Percentiles rank a stretch among this genome's conserved stretches.
These are phyloP conservation scores for Parathielavia hyrcaniae DNA, from an alignment of 495 filamentous ascomycete species.

Conservation along the genomic window DNA sequence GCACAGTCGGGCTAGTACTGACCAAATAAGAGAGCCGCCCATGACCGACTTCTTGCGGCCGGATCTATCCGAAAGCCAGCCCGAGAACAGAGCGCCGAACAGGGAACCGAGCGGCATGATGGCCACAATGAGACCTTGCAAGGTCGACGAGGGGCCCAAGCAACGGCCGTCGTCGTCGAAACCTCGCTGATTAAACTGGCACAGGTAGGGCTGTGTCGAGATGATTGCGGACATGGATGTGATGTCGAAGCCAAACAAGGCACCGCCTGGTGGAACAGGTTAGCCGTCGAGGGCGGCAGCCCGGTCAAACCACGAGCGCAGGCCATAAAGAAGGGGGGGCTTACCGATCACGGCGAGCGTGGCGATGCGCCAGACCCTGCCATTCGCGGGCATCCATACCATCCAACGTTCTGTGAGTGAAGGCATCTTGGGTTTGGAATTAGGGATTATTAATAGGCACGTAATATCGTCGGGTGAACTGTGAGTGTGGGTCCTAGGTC, in stretches of 20 bases:
- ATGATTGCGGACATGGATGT: constrained; percentile 72
- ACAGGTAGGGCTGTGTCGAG: constrained; percentile 53
- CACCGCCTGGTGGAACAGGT: constrained; percentile 51
- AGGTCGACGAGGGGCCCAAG: constrained; percentile 42
- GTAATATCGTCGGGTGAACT: too few relatives aligned
- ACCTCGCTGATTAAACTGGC: constrained; percentile 55
- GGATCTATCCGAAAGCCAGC: constrained; percentile 57
- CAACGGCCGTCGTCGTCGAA: constrained; percentile 37
- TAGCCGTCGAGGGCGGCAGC: not conserved
- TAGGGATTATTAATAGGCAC: too few relatives aligned
- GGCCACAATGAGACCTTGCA: constrained; percentile 54
- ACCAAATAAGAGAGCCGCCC: constrained; percentile 59
- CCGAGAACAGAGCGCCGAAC: constrained; percentile 63
- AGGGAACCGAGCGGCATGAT: constrained; percentile 72
- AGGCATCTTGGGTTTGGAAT: not conserved
- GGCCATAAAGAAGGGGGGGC: constrained; percentile 2
- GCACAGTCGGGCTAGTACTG: constrained; percentile 22
- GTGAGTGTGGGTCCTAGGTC: too few relatives aligned
- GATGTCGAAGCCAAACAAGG: constrained; percentile 73
- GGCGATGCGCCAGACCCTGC: constrained; percentile 66
- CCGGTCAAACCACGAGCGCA: too few relatives aligned
- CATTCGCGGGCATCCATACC: constrained; percentile 41
- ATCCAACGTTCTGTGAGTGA: not conserved
- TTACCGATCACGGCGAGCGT: constrained; percentile 61
- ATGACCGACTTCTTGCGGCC: constrained; percentile 65